phyloP scores from a whole-genome alignment of 441 rosid genomes.

The Metrosideros polymorpha region DNA sequence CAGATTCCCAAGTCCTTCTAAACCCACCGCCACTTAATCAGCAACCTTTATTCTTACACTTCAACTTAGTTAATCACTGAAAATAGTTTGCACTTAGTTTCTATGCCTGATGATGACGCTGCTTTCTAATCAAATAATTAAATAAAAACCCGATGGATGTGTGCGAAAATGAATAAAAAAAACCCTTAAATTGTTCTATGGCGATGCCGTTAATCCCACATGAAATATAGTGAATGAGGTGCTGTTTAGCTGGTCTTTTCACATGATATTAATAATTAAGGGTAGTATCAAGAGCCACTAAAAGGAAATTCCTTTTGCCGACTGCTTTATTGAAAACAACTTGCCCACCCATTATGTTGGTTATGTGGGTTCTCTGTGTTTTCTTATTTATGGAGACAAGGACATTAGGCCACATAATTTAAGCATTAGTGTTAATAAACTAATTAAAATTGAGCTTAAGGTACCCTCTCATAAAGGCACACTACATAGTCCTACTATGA shows the following conservation, averaged over 20 bases:
- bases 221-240: neutral
- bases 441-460: neutral
- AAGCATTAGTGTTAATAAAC: neutral
- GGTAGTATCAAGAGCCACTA: conserved; percentile 4
- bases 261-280: neutral
- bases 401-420: conserved; percentile 13
- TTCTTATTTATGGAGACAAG: neutral
- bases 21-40: neutral
- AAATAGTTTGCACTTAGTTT: neutral
- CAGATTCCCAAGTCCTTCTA: neutral
- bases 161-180: neutral
- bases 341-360: conserved; percentile 33
- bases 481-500: neutral
- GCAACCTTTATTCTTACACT: neutral
- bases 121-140: neutral
- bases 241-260: neutral
- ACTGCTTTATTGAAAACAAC: conserved; percentile 47
- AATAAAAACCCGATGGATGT: neutral
- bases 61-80: neutral
- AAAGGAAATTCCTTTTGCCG: conserved; percentile 38
- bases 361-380: conserved; percentile 17
- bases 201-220: neutral
- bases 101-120: neutral
- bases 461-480: neutral
- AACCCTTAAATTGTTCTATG: neutral